A percentile compares a stretch with the other conserved stretches of the same genome.
phyloP scores from a whole-genome alignment of 176 grass and related monocot genomes.

The Zizania latifolia region DNA sequence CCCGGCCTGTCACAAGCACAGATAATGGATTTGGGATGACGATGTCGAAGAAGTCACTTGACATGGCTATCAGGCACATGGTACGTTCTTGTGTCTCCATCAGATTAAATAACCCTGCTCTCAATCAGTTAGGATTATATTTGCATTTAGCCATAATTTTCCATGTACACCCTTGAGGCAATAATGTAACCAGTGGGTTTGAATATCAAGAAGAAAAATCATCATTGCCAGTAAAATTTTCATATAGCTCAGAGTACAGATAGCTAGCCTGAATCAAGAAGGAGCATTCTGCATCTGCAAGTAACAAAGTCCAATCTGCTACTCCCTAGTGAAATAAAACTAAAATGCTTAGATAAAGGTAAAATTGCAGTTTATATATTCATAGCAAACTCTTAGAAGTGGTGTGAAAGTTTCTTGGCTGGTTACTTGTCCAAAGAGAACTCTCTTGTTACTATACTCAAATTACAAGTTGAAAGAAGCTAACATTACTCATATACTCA shows the following conservation, averaged over 20 bases:
- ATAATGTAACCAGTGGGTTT: neutral
- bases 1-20: conserved; percentile 31
- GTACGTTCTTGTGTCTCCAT: conserved; percentile 46
- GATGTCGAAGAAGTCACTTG: conserved; percentile 97
- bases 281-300: neutral
- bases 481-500: neutral
- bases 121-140: neutral
- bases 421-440: too few relatives aligned
- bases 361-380: neutral
- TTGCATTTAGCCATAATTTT: too few relatives aligned
- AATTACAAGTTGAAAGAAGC: neutral
- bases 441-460: neutral
- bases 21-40: conserved; percentile 91
- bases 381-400: neutral
- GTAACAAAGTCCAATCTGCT: neutral
- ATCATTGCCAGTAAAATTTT: neutral
- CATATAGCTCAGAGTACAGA: neutral
- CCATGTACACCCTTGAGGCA: neutral
- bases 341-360: neutral
- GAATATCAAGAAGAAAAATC: neutral
- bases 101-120: neutral
- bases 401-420: neutral
- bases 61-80: conserved; percentile 98
- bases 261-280: neutral
- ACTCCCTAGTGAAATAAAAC: neutral